Evolutionary conservation across 2,329 filamentous ascomycete genomes (phyloP), one percentile per base, ranked within the genome.

Genomic region (Fusarium pilosicola): DNA sequence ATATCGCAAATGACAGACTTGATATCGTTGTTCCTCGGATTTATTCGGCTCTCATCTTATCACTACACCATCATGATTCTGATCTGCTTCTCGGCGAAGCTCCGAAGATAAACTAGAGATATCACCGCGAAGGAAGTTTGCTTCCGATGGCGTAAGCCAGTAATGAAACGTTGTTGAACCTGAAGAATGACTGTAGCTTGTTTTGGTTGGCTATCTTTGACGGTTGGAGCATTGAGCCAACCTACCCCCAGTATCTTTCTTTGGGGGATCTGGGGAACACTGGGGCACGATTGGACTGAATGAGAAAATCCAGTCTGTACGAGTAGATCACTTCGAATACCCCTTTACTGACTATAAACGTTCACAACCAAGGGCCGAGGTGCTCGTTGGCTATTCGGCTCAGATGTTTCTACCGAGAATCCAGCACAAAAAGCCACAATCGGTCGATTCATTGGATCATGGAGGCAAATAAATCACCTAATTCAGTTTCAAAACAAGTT

Each of bases 81-180:
- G 17, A 39, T 39, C 13, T 38, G 20, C 24, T 6, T 6, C 30
- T 74, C 71, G 71, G 71, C 22, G 60, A 74, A 72, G 68, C 52
- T 74, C 71, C 68, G 71, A 68, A 28, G 14, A n/a, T 6, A 15
- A 34, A 45, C 8, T n/a, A 38, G 24, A n/a, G n/a, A 42, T 38
- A 3, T 7, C 22, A 15, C 30, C 26, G 26, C 48, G 11, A 20
- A 36, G 44, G 24, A 48, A 14, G 34, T 60, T 39, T n/a, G 52
- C 11, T 38, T 62, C 57, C 54, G 49, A 34, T 55, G 18, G 32
- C 58, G n/a, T 58, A 12, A 56, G 45, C 55, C 52, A 65, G 52
- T 26, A 39, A 60, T 20, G 28, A 11, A 20, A 28, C 45, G 3
- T 22, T 14, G 5, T n/a, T 28, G 46, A n/a, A 1, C 24, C 20